Base-by-base conservation (phyloP, 2,329 filamentous ascomycete species). In the Venturia nashicola region DNA sequence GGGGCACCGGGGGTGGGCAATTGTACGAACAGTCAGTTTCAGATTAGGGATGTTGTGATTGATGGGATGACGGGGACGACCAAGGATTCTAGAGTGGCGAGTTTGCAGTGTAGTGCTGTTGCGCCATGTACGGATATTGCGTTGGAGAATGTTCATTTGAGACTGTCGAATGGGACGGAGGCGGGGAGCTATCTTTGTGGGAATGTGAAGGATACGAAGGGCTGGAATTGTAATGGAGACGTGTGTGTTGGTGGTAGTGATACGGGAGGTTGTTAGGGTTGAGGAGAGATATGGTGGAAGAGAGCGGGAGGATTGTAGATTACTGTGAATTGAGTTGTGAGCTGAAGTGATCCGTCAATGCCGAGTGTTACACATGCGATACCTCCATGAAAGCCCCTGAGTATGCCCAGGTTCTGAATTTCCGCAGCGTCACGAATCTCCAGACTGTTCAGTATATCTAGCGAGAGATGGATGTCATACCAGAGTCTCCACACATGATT, bases 1-100 rank as follows among this genome's bases (percentile, higher is more conserved):
- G 77, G 75, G 64, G 72, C 64, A 5, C 71, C 72, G 3, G 71
- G 71, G 2, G 67, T 67, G 5, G 75, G 76, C 0, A 75, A 77
- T 59, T 77, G 75, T 66, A 75, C 73, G 0, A 76, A 73, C 9
- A 74, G 71, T 1, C 68, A 72, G 42, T 79, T 79, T 65, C 71
- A 79, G 61, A 69, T 80, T 27, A 66, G 67, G 2, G 70, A 76
- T 60, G 65, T 78, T 2, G 64, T 63, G 2, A 69, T 73, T 51
- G 67, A 68, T 14, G 70, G 72, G n/a, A 62, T 72, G 51, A 67
- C 65, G 18, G 75, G 75, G 3, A 76, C 70, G 4, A 69, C 68
- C 2, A 69, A 65, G 18, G 65, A 66, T 34, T 46, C 60, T 5
- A 67, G 66, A 18, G 66, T 70, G 0, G 66, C 65, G 4, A 71